phyloP scores from a whole-genome alignment of 352 stramenopile species.

The Elongisporangium anandrum region DNA sequence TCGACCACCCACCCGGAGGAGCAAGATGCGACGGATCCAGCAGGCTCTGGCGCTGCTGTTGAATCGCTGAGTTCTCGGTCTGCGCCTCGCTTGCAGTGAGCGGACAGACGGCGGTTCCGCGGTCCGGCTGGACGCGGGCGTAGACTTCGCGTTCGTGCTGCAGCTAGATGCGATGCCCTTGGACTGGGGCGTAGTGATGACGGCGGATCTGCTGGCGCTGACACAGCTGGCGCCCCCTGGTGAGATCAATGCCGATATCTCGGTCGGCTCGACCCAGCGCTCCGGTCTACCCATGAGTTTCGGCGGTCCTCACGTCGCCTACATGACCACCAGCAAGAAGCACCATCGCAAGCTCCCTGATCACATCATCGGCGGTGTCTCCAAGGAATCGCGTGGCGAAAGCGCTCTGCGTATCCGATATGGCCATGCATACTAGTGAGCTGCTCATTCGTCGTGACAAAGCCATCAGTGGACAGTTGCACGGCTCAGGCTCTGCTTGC shows the following conservation, averaged over 20 bases:
- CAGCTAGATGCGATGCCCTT: too few species aligned
- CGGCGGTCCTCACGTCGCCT: slow-evolving; percentile 97
- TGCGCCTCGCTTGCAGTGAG: too few species aligned
- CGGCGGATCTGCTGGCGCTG: slow-evolving; percentile 95
- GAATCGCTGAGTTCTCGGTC: too few species aligned
- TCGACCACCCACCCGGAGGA: too few species aligned
- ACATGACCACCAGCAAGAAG: slow-evolving; percentile 95
- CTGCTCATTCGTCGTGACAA: slow-evolving; percentile 99
- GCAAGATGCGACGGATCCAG: too few species aligned
- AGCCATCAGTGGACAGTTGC: slow-evolving; percentile 99
- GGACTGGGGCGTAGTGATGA: too few species aligned
- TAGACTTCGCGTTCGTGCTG: too few species aligned
- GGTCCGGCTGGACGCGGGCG: too few species aligned
- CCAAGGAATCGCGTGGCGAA: slow-evolving; percentile 94
- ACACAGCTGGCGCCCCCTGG: slow-evolving; percentile 92
- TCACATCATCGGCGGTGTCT: slow-evolving; percentile 98
- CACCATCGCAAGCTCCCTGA: slow-evolving; percentile 97
- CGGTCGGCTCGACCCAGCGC: slow-evolving; percentile 96
- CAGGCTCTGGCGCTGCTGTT: too few species aligned
- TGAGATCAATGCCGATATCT: slow-evolving; percentile 97
- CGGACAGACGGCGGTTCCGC: too few species aligned
- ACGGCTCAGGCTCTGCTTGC: slow-evolving; percentile 98
- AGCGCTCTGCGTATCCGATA: slow-evolving; percentile 93
- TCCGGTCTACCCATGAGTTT: slow-evolving; percentile 99
- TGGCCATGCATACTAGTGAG: slow-evolving; percentile 99